Percentiles rank a stretch among this genome's conserved stretches.
phyloP scores from a whole-genome alignment of 1,284 basidiomycete species.

The Rhodotorula sp. region DNA sequence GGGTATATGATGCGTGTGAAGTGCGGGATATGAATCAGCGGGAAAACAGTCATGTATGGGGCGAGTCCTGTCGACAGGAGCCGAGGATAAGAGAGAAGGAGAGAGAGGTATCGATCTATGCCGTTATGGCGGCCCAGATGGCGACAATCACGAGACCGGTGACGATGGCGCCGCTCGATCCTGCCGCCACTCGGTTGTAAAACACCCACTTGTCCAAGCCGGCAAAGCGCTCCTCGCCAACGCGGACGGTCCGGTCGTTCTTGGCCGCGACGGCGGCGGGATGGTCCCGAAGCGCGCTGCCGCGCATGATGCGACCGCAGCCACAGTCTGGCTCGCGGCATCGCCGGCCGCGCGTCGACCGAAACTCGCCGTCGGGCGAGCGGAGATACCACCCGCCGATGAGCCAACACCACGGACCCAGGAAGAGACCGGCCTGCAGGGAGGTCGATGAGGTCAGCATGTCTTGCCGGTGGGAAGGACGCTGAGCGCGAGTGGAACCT shows the following conservation, averaged over 20 bases:
- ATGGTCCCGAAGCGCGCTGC: slow-evolving; percentile 4
- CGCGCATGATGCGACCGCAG: slow-evolving; percentile 32
- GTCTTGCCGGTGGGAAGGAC: no score
- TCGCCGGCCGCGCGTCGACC: slow-evolving; percentile 18
- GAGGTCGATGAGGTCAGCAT: not conserved
- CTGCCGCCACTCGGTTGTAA: slow-evolving; percentile 27
- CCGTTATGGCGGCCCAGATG: slow-evolving; percentile 26
- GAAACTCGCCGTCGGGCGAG: slow-evolving; percentile 32
- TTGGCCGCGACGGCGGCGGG: slow-evolving; percentile 1
- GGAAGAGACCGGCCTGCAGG: slow-evolving; percentile 28
- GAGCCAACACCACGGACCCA: slow-evolving; percentile 41
- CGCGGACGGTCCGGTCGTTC: not conserved
- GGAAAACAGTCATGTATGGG: not conserved
- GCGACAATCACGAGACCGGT: slow-evolving; percentile 23
- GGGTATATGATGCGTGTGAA: not conserved
- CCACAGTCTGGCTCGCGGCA: slow-evolving; percentile 27
- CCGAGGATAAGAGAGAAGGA: no score
- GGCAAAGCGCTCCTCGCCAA: slow-evolving; percentile 8
- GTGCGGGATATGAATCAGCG: not conserved
- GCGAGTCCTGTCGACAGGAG: no score
- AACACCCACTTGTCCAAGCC: slow-evolving; percentile 39
- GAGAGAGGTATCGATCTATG: not conserved
- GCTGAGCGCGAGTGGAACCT: not conserved
- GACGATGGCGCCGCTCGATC: slow-evolving; percentile 20
- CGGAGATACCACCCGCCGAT: slow-evolving; percentile 42